Base-by-base conservation (phyloP, 1,139 yeast genomes). In the Geotrichum reessii region DNA sequence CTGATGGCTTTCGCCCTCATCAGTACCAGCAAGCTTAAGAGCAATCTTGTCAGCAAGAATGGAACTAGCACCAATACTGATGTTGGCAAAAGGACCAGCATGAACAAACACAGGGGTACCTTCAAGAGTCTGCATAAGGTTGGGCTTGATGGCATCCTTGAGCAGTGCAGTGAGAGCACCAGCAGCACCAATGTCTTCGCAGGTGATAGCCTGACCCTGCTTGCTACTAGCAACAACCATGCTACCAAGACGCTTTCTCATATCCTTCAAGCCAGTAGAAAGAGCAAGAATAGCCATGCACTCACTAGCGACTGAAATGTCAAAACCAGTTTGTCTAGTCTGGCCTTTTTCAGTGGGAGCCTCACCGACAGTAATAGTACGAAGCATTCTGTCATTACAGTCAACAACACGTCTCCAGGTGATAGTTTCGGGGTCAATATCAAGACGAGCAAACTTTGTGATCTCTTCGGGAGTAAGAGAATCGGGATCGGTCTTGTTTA, bases 81-180 rank as follows among this genome's bases (percentile, higher is more conserved):
- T 93, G 75, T 93, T 93, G 67, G 99, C 99, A 72, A 93, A 93
- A 55, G 99, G 99, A 63, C 99, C 99, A 58, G 99, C 98, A 73
- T 93, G 99, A 55, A 93, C 97, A 68, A 93, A 86, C 53, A 93
- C 99, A 46, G 99, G 99, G 31, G 98, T 91, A 63, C 98, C 99
- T 77, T 93, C 99, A 65, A 93, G 81, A 55, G 98, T 91, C 78
- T 93, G 99, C 99, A 93, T 93, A 69, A 93, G 78, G 73, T 90
- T 93, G 65, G 99, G 99, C 77, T 93, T 92, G 72, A 93, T 87
- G 49, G 99, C 97, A 73, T 93, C 99, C 78, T 90, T 92, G 79
- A 93, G 82, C 67, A 93, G 79, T 8, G 98, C 99, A 64, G 97
- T 87, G 71, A 93, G 79, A 12, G 99, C 98, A 72, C 99, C 99